phyloP scores from a whole-genome alignment of 352 stramenopile species.

The Pythium scleroteichum region DNA sequence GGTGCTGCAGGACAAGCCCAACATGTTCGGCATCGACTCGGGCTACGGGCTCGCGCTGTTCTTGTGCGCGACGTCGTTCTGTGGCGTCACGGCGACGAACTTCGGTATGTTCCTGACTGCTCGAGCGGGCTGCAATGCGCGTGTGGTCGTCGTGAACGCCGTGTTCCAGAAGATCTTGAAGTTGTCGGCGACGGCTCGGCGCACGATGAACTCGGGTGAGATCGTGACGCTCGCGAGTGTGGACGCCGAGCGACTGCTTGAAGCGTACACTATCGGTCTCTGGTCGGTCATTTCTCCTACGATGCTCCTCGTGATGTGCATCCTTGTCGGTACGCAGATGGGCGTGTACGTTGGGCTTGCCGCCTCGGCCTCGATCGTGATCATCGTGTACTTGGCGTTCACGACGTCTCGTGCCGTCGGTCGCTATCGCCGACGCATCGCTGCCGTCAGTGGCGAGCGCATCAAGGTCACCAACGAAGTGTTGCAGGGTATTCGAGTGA shows the following conservation, averaged over 20 bases:
- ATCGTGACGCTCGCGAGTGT: slow-evolving; percentile 53
- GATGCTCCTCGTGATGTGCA: slow-evolving; percentile 40
- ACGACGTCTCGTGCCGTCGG: slow-evolving; percentile 39
- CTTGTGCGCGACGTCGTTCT: slow-evolving; percentile 39
- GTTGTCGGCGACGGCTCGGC: slow-evolving; percentile 46
- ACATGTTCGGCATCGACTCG: slow-evolving; percentile 5
- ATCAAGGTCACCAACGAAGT: slow-evolving; percentile 90
- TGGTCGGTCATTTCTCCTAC: slow-evolving; percentile 53
- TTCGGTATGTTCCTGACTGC: slow-evolving; percentile 50
- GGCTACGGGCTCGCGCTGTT: slow-evolving; percentile 50
- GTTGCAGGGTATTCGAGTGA: slow-evolving; percentile 70
- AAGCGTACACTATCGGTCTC: slow-evolving; percentile 47
- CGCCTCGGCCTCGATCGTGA: slow-evolving; percentile 10
- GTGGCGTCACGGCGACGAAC: slow-evolving; percentile 46
- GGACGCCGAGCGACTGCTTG: slow-evolving; percentile 51
- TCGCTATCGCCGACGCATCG: slow-evolving; percentile 37
- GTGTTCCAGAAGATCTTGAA: slow-evolving; percentile 61
- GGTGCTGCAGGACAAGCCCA: slow-evolving; percentile 32
- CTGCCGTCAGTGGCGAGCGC: slow-evolving; percentile 42
- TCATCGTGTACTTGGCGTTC: slow-evolving; percentile 30
- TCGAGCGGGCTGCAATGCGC: slow-evolving; percentile 47
- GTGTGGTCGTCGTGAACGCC: slow-evolving; percentile 59
- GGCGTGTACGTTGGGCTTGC: slow-evolving; percentile 14
- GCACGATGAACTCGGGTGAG: slow-evolving; percentile 50
- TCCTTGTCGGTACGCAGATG: slow-evolving; percentile 52